These are phyloP conservation scores for Ajuga reptans DNA, from an alignment of 305 asterid species.

Conservation along the genomic window DNA sequence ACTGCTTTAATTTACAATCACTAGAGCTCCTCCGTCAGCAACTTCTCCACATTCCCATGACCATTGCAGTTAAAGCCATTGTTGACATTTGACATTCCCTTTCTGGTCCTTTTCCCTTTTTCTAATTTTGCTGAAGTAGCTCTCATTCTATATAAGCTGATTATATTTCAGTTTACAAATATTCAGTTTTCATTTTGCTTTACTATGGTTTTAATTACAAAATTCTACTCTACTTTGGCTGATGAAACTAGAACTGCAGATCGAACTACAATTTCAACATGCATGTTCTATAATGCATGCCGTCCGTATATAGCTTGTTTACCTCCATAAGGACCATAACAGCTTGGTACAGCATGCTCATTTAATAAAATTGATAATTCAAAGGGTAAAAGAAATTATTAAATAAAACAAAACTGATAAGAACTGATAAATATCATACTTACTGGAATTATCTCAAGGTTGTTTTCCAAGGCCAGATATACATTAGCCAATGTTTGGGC, in stretches of 20 bases:
- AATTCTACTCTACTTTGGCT: neutral
- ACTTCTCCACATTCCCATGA: neutral
- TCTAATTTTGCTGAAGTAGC: neutral
- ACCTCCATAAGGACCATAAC: neutral
- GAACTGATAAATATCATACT: conserved; percentile 26
- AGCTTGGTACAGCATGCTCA: conserved; percentile 3
- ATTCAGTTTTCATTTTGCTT: neutral
- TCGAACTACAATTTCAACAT: conserved; percentile 2
- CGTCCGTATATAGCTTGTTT: neutral
- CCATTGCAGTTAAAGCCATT: neutral
- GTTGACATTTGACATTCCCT: neutral
- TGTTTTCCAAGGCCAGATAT: conserved; percentile 94
- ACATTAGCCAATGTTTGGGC: conserved; percentile 98
- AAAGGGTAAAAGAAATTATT: neutral
- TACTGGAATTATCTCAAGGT: conserved; percentile 97
- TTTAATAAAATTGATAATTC: neutral
- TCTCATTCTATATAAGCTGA: conserved; percentile 2
- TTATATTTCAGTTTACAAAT: neutral
- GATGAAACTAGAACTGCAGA: neutral
- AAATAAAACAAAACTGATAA: conserved; percentile 5
- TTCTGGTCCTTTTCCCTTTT: neutral
- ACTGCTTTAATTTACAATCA: neutral
- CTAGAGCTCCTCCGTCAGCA: neutral
- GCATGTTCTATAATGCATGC: conserved; percentile 7
- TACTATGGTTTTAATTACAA: neutral